Percentiles rank a stretch among this genome's conserved stretches.
These are phyloP conservation scores for Vishniacozyma victoriae DNA, from an alignment of 768 basidiomycete genomes.

Conservation along the genomic window DNA sequence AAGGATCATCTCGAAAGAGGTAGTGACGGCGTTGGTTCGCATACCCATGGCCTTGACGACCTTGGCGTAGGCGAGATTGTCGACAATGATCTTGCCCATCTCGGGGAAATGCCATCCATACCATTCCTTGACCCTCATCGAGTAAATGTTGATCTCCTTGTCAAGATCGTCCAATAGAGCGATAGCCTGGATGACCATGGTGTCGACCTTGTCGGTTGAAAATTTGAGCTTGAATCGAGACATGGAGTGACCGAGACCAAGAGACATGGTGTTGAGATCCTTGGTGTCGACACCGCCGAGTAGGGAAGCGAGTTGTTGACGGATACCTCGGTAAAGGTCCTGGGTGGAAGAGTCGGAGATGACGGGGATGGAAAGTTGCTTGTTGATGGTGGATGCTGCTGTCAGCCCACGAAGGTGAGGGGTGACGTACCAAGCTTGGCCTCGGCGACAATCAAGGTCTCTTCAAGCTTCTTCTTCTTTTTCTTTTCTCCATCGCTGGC, in stretches of 20 bases:
- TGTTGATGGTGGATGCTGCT: conserved; percentile 75
- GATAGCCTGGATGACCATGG: conserved; percentile 98
- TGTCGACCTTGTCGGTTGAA: conserved; percentile 98
- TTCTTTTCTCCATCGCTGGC: conserved; percentile 53
- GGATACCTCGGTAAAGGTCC: conserved; percentile 94
- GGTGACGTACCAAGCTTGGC: conserved; percentile 70
- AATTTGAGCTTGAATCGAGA: conserved; percentile 99
- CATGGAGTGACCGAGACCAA: conserved; percentile 94
- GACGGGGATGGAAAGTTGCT: conserved; percentile 89
- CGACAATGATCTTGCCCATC: conserved; percentile 95
- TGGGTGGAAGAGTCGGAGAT: conserved; percentile 55
- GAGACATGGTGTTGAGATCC: conserved; percentile 92
- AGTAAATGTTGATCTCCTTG: conserved; percentile 99
- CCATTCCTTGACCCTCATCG: conserved; percentile 99
- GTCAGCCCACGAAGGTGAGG: neutral
- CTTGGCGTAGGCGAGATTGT: conserved; percentile 96
- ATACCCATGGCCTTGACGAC: conserved; percentile 88
- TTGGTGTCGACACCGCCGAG: conserved; percentile 62
- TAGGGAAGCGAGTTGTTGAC: conserved; percentile 75
- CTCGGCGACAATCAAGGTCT: conserved; percentile 74
- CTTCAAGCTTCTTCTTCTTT: conserved; percentile 56
- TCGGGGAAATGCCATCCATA: conserved; percentile 99
- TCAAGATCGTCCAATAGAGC: conserved; percentile 95
- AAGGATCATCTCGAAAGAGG: conserved; percentile 79
- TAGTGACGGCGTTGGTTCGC: conserved; percentile 84